Evolutionary conservation across 2,329 filamentous ascomycete species (phyloP).

Genomic region (Botryosphaeria dothidea): DNA sequence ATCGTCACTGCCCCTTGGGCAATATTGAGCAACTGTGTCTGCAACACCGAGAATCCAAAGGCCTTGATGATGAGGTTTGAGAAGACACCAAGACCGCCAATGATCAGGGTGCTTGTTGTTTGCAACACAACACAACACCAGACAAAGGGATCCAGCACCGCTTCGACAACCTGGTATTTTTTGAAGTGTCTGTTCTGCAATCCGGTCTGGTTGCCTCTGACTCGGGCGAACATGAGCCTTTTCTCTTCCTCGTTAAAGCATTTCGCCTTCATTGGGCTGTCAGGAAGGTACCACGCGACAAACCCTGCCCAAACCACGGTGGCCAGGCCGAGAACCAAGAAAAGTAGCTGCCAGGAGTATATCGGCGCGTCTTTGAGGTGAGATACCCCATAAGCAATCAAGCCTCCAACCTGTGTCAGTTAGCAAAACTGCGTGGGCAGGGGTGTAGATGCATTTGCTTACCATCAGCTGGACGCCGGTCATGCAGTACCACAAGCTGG

Average conservation of each 20-base stretch:
- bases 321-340: slow-evolving; percentile 54
- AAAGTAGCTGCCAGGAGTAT: slow-evolving; percentile 43
- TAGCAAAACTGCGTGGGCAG: no score
- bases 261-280: slow-evolving; percentile 63
- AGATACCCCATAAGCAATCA: slow-evolving; percentile 41
- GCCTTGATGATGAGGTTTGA: slow-evolving; percentile 34
- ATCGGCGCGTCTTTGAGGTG: slow-evolving; percentile 28
- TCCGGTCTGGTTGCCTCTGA: slow-evolving; percentile 44
- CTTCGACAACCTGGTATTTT: slow-evolving; percentile 27
- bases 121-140: slow-evolving; percentile 29
- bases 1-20: slow-evolving; percentile 30
- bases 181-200: slow-evolving; percentile 29
- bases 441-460: no score
- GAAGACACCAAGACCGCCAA: slow-evolving; percentile 40
- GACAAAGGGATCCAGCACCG: slow-evolving; percentile 27
- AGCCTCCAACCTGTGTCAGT: slow-evolving; percentile 29
- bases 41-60: slow-evolving; percentile 30
- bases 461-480: slow-evolving; percentile 1
- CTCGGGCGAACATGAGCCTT: slow-evolving; percentile 58
- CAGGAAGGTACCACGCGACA: slow-evolving; percentile 48
- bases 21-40: slow-evolving; percentile 34
- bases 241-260: slow-evolving; percentile 60
- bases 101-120: slow-evolving; percentile 29
- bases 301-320: slow-evolving; percentile 43
- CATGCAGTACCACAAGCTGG: slow-evolving; percentile 3